Evolutionary conservation across 139 green algal genomes (phyloP).

Genomic region (Zygnema cylindricum): DNA sequence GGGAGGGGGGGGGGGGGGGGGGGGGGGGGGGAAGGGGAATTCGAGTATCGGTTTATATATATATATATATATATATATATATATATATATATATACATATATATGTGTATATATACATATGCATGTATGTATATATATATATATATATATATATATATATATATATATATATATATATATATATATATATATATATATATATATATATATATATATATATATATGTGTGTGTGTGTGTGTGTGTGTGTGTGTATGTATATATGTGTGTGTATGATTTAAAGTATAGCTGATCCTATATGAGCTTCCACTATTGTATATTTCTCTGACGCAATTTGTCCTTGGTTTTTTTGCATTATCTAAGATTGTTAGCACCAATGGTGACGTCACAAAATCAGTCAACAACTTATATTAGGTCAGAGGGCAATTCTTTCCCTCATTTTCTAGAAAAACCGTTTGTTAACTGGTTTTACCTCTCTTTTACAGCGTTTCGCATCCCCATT

Average conservation of each 20-base stretch:
- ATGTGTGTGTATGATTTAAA: slow-evolving; percentile 1
- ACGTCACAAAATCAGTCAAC: background rate
- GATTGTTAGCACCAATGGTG: background rate
- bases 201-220: background rate
- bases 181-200: background rate
- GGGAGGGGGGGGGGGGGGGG: no score
- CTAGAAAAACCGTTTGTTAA: background rate
- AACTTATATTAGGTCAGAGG: background rate
- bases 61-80: no score
- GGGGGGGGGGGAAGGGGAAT: no score
- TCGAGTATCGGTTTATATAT: no score
- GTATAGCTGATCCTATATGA: background rate
- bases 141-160: no score
- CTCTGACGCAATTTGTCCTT: background rate
- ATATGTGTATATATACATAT: no score
- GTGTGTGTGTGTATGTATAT: background rate
- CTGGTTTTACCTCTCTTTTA: no score
- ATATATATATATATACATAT: no score
- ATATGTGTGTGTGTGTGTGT: slow-evolving; percentile 6
- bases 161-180: background rate
- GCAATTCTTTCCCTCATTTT: background rate
- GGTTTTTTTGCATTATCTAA: background rate
- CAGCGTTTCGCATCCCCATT: no score
- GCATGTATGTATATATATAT: no score
- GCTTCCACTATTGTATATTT: background rate